These are phyloP conservation scores for Cladosporium sp. DNA, from an alignment of 2,329 filamentous ascomycete species.

Conservation along the genomic window DNA sequence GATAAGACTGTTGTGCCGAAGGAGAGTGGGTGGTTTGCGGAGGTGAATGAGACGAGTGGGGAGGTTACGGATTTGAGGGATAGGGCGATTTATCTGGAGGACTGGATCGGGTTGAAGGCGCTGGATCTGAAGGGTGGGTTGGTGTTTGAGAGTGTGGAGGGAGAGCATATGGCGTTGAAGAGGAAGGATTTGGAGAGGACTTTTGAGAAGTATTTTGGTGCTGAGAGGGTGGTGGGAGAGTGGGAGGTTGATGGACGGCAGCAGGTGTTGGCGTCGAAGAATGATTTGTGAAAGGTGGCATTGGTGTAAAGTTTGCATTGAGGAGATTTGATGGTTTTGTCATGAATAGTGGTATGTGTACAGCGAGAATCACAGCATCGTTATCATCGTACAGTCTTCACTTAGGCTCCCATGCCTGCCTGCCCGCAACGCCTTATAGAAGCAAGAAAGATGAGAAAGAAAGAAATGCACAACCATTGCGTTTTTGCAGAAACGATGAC, in stretches of 20 bases:
- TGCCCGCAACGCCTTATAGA: background rate
- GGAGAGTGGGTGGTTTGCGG: slow-evolving; percentile 87
- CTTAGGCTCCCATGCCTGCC: background rate
- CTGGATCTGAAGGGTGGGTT: slow-evolving; percentile 79
- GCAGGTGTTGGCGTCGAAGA: slow-evolving; percentile 10
- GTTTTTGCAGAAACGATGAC: background rate
- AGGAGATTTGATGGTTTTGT: background rate
- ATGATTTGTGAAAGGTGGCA: background rate
- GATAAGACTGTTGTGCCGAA: slow-evolving; percentile 87
- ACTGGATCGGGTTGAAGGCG: slow-evolving; percentile 84
- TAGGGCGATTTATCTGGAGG: slow-evolving; percentile 76
- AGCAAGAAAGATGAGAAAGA: background rate
- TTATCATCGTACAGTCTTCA: slow-evolving; percentile 4
- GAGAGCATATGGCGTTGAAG: slow-evolving; percentile 79
- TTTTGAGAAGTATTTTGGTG: slow-evolving; percentile 68
- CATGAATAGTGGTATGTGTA: background rate
- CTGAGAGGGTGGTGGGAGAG: slow-evolving; percentile 35
- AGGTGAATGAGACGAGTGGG: slow-evolving; percentile 70
- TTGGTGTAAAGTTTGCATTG: background rate
- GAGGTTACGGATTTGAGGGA: slow-evolving; percentile 68
- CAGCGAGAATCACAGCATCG: slow-evolving; percentile 14
- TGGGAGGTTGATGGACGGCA: background rate
- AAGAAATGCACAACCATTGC: background rate
- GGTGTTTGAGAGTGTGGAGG: slow-evolving; percentile 71
- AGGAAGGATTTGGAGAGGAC: slow-evolving; percentile 66